Percentiles rank a stretch among this genome's conserved stretches.
Evolutionary conservation across 768 basidiomycete species (phyloP).

Genomic region (Calocera viscosa): DNA sequence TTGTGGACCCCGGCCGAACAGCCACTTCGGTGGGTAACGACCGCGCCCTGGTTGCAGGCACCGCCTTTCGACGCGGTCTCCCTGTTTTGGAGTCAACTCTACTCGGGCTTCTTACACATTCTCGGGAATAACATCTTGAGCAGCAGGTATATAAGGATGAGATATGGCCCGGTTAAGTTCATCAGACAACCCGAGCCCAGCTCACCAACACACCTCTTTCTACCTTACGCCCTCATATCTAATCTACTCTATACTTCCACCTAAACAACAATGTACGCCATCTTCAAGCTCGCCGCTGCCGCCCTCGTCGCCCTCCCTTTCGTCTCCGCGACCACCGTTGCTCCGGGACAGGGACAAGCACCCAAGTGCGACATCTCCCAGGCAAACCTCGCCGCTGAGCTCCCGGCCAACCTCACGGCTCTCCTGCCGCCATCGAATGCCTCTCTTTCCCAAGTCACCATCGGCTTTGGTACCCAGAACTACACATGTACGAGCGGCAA

Average conservation of each 20-base stretch:
- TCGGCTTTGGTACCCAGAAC: constrained; percentile 26
- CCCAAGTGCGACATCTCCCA: background rate
- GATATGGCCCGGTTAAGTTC: no score
- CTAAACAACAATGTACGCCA: background rate
- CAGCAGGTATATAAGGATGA: no score
- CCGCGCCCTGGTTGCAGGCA: no score
- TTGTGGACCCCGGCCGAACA: no score
- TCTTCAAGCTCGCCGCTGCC: constrained; percentile 4
- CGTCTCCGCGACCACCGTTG: background rate
- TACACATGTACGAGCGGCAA: constrained; percentile 27
- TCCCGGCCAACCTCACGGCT: background rate
- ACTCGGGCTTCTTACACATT: no score
- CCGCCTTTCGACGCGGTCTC: no score
- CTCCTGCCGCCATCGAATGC: constrained; percentile 17
- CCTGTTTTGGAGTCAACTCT: no score
- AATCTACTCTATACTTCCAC: background rate
- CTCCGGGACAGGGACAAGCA: background rate
- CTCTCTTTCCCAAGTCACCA: constrained; percentile 12
- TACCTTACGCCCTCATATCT: background rate
- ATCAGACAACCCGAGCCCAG: background rate
- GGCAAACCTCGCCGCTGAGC: background rate
- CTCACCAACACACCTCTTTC: background rate
- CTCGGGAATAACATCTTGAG: no score
- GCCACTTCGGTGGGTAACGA: no score
- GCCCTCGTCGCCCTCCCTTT: constrained; percentile 3